Evolutionary conservation across 2,329 filamentous ascomycete species (phyloP), one percentile per base, ranked within the genome.

Genomic region (Thielaviopsis populi): DNA sequence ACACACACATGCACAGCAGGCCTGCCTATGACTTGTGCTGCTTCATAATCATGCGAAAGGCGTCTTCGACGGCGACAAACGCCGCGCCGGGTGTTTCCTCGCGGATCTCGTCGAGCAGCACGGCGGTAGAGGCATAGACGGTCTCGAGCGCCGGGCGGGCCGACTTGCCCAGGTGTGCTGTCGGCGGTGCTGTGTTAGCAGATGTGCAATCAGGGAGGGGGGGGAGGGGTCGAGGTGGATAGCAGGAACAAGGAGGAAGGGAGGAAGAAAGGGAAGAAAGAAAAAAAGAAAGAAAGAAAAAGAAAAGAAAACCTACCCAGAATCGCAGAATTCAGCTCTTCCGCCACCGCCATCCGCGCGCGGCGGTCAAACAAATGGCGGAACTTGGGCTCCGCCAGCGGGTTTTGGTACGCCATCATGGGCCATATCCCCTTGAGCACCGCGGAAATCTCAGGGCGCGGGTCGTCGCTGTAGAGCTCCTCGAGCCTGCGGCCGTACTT

Each of bases 261-360:
- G 7, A 33, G 30, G 30, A 33, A 7, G 7, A 30, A 15, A n/a
- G 15, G 22, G 15, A n/a, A n/a, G 8, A 54, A 54, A 54, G 5
- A 17, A n/a, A 63, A 63, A 53, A 65, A 11, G 24, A 42, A 7
- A 58, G 46, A 19, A 42, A 1, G 22, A 15, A 8, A 19, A 13
- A 63, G 3, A 24, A 40, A 63, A 66, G 4, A 63, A 17, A 19
- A 79, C 85, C 76, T 77, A 95, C 91, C 84, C 66, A 99, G 74
- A 69, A 99, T 96, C 58, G 90, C 91, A 66, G 89, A 89, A 74
- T 97, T 97, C 64, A 99, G 78, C 73, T 96, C 91, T 75, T 99
- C 94, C 8, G 91, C 91, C 48, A 97, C 89, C 19, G 83, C 79
- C 19, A 85, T 83, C 53, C 94, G 79, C 1, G 89, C 90, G 62